Percentiles rank a stretch among this genome's conserved stretches.
phyloP scores from a whole-genome alignment of 768 basidiomycete genomes.

The Suillus placidus region DNA sequence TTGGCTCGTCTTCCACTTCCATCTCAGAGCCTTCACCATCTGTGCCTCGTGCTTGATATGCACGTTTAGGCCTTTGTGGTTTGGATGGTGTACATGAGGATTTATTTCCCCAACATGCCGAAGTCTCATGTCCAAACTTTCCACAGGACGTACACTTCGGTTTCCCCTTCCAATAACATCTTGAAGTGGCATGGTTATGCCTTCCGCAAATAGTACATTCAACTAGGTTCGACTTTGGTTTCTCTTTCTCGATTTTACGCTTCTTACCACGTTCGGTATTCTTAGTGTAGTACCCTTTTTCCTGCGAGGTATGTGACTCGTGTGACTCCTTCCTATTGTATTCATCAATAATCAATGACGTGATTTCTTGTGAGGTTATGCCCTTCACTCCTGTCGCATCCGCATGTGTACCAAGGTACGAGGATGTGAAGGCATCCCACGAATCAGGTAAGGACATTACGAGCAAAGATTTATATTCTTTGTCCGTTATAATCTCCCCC shows the following conservation, averaged over 20 bases:
- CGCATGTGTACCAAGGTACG: constrained; percentile 4
- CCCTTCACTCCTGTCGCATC: not conserved
- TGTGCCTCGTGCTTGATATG: not conserved
- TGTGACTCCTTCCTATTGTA: not conserved
- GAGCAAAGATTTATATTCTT: not conserved
- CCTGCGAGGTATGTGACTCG: not conserved
- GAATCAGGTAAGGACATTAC: not conserved
- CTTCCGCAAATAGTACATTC: not conserved
- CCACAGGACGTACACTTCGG: constrained; percentile 5
- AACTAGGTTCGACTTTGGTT: too few relatives aligned
- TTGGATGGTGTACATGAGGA: not conserved
- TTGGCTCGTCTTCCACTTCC: not conserved
- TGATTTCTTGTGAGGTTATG: not conserved
- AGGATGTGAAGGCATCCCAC: constrained; percentile 6
- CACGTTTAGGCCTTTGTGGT: too few relatives aligned
- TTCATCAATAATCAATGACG: not conserved
- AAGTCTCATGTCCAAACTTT: constrained; percentile 1
- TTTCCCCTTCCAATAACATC: constrained; percentile 1
- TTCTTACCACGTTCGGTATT: too few relatives aligned
- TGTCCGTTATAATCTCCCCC: not conserved
- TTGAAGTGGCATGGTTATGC: not conserved
- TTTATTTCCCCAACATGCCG: not conserved
- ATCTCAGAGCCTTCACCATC: too few relatives aligned
- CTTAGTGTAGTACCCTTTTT: not conserved
- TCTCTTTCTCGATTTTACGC: too few relatives aligned